Conservation (phyloP, 2,329 filamentous ascomycete species). For the Teratosphaeria zuluensis region DNA sequence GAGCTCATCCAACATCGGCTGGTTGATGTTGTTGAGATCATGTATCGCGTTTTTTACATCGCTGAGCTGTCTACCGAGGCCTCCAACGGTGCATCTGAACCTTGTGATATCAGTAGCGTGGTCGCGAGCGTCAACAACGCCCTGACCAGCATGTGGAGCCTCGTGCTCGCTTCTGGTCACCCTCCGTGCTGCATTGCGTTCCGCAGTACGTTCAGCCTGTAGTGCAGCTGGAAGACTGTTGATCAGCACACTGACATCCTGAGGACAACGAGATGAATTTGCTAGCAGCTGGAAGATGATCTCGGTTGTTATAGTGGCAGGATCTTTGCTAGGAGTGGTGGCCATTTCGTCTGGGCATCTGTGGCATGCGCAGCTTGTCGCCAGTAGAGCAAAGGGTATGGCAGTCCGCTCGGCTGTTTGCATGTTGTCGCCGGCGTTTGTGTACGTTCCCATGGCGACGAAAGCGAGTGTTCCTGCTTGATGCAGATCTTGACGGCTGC, state of each 20-base stretch:
- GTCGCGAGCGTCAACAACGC: no score
- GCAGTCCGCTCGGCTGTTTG: neutral
- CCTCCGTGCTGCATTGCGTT: no score
- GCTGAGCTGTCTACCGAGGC: no score
- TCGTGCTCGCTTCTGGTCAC: neutral
- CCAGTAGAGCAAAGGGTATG: neutral
- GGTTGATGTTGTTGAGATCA: no score
- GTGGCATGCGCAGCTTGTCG: neutral
- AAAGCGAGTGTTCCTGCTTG: no score
- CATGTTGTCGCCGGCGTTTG: neutral
- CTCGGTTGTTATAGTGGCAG: neutral
- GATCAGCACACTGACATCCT: neutral
- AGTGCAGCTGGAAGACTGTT: neutral
- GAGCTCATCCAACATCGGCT: no score
- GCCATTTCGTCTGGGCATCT: neutral
- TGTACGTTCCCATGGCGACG: no score
- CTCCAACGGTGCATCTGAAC: no score
- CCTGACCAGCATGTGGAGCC: no score
- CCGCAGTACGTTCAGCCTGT: neutral
- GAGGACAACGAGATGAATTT: neutral
- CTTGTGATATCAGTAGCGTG: no score
- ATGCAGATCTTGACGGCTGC: no score
- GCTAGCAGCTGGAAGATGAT: neutral
- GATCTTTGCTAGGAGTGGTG: neutral
- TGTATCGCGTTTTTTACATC: no score